Conservation (phyloP, 2,329 filamentous ascomycete species). For the Fusarium sp. region DNA sequence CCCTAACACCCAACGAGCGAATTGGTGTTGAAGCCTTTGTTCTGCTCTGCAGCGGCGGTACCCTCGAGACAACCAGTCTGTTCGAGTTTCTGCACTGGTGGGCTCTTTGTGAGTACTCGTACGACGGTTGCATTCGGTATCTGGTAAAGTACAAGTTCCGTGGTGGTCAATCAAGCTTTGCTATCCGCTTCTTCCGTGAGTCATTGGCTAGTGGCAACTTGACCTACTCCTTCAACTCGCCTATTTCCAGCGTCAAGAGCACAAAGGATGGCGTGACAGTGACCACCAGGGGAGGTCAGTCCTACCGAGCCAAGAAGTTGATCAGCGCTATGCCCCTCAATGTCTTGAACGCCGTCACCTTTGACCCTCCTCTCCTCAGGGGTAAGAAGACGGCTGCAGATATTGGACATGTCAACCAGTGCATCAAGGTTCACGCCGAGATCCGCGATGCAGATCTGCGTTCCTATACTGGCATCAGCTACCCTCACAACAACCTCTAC, state of each 20-base stretch:
- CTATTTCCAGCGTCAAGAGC: conserved; percentile 50
- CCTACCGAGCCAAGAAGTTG: conserved; percentile 47
- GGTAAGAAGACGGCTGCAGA: conserved; percentile 52
- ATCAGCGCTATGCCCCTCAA: conserved; percentile 60
- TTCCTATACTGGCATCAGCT: conserved; percentile 57
- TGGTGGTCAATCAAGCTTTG: conserved; percentile 59
- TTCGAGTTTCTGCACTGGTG: conserved; percentile 63
- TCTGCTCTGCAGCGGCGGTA: conserved; percentile 56
- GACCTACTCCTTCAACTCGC: conserved; percentile 55
- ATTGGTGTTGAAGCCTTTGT: conserved; percentile 55
- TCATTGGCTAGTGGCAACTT: conserved; percentile 53
- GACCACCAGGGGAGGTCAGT: conserved; percentile 46
- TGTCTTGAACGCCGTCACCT: conserved; percentile 54
- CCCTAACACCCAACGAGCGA: conserved; percentile 55
- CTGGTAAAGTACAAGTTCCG: conserved; percentile 57
- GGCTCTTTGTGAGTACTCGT: conserved; percentile 57
- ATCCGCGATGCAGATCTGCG: conserved; percentile 54
- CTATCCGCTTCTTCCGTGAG: conserved; percentile 58
- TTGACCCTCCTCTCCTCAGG: conserved; percentile 53
- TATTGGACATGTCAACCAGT: conserved; percentile 59
- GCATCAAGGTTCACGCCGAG: conserved; percentile 60
- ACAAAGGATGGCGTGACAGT: conserved; percentile 47
- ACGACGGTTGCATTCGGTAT: conserved; percentile 53
- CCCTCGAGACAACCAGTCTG: conserved; percentile 57
- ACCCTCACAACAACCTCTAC: conserved; percentile 56